A percentile compares a stretch with the other conserved stretches of the same genome.
Evolutionary conservation across 169 alveolate species (phyloP).

Genomic region (Plasmodium blacklocki): DNA sequence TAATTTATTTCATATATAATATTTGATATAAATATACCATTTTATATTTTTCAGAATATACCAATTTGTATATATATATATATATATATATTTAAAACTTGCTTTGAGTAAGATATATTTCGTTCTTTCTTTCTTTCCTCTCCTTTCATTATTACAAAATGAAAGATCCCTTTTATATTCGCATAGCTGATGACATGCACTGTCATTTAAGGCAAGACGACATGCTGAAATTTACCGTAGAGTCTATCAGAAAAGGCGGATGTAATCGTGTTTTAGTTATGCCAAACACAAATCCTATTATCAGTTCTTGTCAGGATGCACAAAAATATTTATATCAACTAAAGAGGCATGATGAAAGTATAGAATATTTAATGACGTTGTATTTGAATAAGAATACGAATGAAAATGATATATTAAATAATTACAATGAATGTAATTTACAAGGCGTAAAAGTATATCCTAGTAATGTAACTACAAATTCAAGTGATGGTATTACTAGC

Average conservation of each 20-base stretch:
- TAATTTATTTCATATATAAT: too few relatives aligned
- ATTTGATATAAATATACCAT: too few relatives aligned
- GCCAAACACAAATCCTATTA: constrained; percentile 85
- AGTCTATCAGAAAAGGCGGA: constrained; percentile 44
- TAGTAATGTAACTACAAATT: constrained; percentile 84
- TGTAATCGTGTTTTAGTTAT: constrained; percentile 86
- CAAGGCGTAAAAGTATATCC: constrained; percentile 88
- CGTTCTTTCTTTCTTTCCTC: background rate
- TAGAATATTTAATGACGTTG: constrained; percentile 84
- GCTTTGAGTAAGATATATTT: background rate
- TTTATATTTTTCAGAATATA: too few relatives aligned
- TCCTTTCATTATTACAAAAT: background rate
- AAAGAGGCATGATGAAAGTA: constrained; percentile 54
- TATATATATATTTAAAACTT: background rate
- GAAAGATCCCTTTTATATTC: constrained; percentile 9
- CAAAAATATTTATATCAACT: constrained; percentile 76
- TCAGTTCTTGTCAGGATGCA: constrained; percentile 84
- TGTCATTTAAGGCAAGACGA: constrained; percentile 87
- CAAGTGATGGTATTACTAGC: constrained; percentile 79
- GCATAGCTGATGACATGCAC: constrained; percentile 84
- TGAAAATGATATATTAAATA: constrained; percentile 76
- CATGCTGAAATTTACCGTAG: constrained; percentile 46
- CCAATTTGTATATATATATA: background rate
- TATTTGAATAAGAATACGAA: constrained; percentile 79
- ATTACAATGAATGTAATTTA: constrained; percentile 77